These are phyloP conservation scores for Cadophora sp. DNA, from an alignment of 2,329 filamentous ascomycete species.

Conservation along the genomic window DNA sequence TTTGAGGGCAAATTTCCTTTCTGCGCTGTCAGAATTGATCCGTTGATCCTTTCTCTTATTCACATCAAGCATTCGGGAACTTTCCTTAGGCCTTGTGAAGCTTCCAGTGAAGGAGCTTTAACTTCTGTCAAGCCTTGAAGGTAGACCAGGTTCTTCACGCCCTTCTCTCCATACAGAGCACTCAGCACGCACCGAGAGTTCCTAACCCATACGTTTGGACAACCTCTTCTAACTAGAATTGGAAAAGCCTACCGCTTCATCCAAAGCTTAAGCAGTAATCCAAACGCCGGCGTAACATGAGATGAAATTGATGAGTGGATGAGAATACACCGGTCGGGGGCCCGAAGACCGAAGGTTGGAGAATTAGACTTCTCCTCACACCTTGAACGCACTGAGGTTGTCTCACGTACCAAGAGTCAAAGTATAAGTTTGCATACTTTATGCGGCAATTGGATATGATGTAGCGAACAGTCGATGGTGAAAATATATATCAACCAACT, in stretches of 20 bases:
- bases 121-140: not conserved
- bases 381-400: not conserved
- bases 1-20: not conserved
- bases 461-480: not conserved
- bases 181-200: not conserved
- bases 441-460: not conserved
- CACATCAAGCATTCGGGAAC: constrained; percentile 11
- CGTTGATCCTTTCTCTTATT: not conserved
- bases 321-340: not conserved
- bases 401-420: not conserved
- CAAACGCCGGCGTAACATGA: not conserved
- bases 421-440: not conserved
- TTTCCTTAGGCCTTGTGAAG: constrained; percentile 3
- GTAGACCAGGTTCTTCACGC: not conserved
- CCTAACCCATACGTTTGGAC: not conserved
- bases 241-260: not conserved
- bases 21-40: not conserved
- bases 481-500: not conserved
- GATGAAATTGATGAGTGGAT: constrained; percentile 4
- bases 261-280: not conserved
- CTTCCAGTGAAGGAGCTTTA: not conserved
- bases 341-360: not conserved
- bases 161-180: not conserved
- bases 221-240: not conserved
- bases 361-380: constrained; percentile 14